Conservation (phyloP, 2,329 filamentous ascomycete genomes). For the Mycosphaerella sp. region DNA sequence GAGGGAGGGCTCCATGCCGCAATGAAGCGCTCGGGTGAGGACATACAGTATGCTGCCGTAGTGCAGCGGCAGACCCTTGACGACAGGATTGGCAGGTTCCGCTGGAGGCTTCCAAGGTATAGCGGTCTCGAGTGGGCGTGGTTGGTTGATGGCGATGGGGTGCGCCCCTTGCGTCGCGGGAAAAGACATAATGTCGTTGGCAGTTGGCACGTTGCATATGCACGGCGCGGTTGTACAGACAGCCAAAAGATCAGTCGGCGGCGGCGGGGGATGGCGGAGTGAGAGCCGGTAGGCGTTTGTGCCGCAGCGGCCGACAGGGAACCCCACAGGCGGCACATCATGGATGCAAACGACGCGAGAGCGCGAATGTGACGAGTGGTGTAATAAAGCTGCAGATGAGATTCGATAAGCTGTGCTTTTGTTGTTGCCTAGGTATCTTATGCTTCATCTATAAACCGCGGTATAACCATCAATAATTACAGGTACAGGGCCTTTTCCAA, state of each 20-base stretch:
- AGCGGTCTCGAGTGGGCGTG: constrained; percentile 35
- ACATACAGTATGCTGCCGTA: constrained; percentile 57
- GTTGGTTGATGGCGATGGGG: constrained; percentile 16
- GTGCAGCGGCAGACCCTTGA: constrained; percentile 44
- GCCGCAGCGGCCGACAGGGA: background rate
- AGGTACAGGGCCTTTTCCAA: no score
- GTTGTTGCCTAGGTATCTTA: background rate
- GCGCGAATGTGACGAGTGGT: background rate
- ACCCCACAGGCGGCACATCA: no score
- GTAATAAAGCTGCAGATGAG: background rate
- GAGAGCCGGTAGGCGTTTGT: background rate
- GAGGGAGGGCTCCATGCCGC: no score
- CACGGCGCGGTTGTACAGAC: background rate
- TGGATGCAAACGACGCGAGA: no score
- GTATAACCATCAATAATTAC: background rate
- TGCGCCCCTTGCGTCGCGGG: constrained; percentile 3
- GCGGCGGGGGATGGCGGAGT: background rate
- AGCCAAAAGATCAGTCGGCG: background rate
- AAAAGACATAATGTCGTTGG: constrained; percentile 2
- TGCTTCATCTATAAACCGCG: background rate
- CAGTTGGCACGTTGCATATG: background rate
- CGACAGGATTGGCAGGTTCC: constrained; percentile 26
- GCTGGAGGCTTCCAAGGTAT: constrained; percentile 48
- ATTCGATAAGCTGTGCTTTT: background rate
- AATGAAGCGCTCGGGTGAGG: background rate